Conservation (phyloP, 768 basidiomycete species). For the Leccinum subgranulosum region DNA sequence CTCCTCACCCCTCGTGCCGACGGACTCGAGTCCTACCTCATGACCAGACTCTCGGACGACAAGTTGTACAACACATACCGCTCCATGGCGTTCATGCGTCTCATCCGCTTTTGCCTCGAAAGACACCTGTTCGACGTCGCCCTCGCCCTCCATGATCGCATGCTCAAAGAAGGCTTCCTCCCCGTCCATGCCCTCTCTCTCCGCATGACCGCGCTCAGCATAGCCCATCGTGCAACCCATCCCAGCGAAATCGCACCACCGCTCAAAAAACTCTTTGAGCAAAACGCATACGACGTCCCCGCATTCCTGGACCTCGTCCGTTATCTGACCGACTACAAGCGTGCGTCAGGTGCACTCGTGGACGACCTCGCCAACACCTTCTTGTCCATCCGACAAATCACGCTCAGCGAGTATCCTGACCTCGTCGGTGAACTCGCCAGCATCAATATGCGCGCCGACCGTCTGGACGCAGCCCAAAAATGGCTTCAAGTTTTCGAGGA, state of each 20-base stretch:
- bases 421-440: constrained; percentile 39
- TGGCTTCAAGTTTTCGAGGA: constrained; percentile 30
- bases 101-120: constrained; percentile 41
- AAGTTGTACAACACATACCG: constrained; percentile 30
- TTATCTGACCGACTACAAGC: constrained; percentile 17
- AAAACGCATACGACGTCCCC: constrained; percentile 15
- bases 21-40: constrained; percentile 20
- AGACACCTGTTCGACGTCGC: constrained; percentile 38
- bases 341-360: constrained; percentile 10
- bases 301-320: constrained; percentile 28
- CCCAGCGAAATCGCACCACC: not conserved
- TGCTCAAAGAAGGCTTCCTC: constrained; percentile 39
- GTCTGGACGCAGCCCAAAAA: constrained; percentile 27
- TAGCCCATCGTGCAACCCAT: constrained; percentile 13
- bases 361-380: constrained; percentile 24
- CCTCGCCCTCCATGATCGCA: constrained; percentile 37
- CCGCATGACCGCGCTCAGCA: constrained; percentile 37
- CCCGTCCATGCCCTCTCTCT: constrained; percentile 38
- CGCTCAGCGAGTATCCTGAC: constrained; percentile 27
- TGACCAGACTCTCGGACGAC: constrained; percentile 20
- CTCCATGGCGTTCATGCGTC: constrained; percentile 33
- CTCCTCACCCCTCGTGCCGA: constrained; percentile 20
- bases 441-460: constrained; percentile 33
- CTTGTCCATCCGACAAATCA: constrained; percentile 13
- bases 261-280: constrained; percentile 15